Percentiles rank a stretch among this genome's conserved stretches.
These are phyloP conservation scores for Abrus pulchellus DNA, from an alignment of 306 rosid genomes.

Conservation along the genomic window DNA sequence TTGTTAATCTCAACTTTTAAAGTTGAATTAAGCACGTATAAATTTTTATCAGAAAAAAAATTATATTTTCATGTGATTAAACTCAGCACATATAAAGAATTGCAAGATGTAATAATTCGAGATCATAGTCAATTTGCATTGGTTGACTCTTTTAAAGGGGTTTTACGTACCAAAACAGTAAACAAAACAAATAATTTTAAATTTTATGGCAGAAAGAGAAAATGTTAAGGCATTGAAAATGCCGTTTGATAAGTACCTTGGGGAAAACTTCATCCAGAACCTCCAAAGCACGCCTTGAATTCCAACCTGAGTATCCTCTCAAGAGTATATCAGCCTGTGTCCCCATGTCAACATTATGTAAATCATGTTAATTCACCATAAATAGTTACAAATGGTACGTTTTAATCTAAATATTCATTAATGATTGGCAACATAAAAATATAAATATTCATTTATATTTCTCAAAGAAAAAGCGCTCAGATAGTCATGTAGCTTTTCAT, in stretches of 20 bases:
- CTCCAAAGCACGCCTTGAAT: slow-evolving; percentile 77
- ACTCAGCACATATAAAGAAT: no score
- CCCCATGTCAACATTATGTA: background rate
- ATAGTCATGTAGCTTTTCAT: background rate
- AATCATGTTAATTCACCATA: background rate
- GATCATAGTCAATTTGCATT: background rate
- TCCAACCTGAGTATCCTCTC: slow-evolving; percentile 90
- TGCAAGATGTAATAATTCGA: no score
- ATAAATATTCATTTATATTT: no score
- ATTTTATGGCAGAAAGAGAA: background rate
- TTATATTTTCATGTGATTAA: no score
- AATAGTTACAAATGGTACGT: background rate
- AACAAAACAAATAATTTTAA: background rate
- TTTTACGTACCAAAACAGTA: background rate
- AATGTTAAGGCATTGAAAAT: background rate
- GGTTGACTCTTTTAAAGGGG: slow-evolving; percentile 1
- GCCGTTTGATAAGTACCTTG: slow-evolving; percentile 49
- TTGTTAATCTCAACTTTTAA: no score
- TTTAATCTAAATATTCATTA: no score
- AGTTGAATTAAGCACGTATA: no score
- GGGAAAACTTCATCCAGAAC: slow-evolving; percentile 81
- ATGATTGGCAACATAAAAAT: no score
- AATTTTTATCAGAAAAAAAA: no score
- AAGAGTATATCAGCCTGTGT: slow-evolving; percentile 73
- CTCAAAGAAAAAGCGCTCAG: no score